phyloP scores from a whole-genome alignment of 495 filamentous ascomycete genomes.

The Aspergillus conjunctus region DNA sequence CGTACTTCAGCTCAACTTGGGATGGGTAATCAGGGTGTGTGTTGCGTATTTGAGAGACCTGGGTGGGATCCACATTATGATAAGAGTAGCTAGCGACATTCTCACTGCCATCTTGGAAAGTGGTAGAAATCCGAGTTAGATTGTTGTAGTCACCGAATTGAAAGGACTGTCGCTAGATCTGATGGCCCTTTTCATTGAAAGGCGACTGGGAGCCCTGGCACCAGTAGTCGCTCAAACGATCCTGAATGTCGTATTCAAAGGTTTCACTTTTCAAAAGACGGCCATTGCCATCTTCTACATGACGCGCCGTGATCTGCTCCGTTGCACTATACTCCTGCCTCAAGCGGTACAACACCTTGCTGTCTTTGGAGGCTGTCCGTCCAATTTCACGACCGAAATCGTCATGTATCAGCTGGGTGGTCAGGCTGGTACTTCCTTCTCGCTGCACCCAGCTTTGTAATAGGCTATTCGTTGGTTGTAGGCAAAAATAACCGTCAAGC shows the following conservation, averaged over 20 bases:
- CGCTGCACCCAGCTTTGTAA: not conserved
- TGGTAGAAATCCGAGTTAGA: slow-evolving; percentile 2
- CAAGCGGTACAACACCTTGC: not conserved
- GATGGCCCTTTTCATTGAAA: slow-evolving; percentile 2
- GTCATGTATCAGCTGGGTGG: not conserved
- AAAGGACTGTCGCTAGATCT: slow-evolving; percentile 5
- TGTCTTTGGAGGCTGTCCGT: not conserved
- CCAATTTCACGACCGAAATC: slow-evolving; percentile 15
- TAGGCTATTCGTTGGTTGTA: too few relatives aligned
- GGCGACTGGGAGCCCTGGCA: slow-evolving; percentile 10
- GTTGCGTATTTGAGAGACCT: slow-evolving; percentile 14
- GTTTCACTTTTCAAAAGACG: not conserved
- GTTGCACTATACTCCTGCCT: slow-evolving; percentile 3
- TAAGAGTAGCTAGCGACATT: slow-evolving; percentile 2
- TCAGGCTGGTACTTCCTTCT: not conserved
- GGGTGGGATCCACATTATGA: slow-evolving; percentile 9
- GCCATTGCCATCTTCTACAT: not conserved
- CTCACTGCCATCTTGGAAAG: slow-evolving; percentile 6
- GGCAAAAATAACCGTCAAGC: not conserved
- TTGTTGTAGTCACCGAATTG: not conserved
- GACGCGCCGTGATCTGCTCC: slow-evolving; percentile 1
- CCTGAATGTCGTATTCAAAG: slow-evolving; percentile 11
- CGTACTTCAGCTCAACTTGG: slow-evolving; percentile 8
- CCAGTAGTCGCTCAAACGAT: slow-evolving; percentile 6
- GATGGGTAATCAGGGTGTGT: not conserved